phyloP scores from a whole-genome alignment of 1,139 yeast species.

The Wickerhamomyces sp. region DNA sequence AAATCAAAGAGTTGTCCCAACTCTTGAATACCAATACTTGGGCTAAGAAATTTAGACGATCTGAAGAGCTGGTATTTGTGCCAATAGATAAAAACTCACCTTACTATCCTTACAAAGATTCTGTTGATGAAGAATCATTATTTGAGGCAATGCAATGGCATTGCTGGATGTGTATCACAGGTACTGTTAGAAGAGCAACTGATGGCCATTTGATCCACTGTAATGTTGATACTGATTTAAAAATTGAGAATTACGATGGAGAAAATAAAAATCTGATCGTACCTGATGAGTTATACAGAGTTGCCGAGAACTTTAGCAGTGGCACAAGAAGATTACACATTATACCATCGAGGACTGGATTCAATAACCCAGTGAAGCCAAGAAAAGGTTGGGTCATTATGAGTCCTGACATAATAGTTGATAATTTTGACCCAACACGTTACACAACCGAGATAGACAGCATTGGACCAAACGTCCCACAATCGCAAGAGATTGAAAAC shows the following conservation, averaged over 20 bases:
- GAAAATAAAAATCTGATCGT: conserved; percentile 38
- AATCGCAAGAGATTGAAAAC: conserved; percentile 66
- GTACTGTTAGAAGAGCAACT: conserved; percentile 81
- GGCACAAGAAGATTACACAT: conserved; percentile 81
- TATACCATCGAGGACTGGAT: conserved; percentile 66
- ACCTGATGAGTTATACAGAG: conserved; percentile 72
- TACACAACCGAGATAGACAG: conserved; percentile 40
- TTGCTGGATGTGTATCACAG: conserved; percentile 96
- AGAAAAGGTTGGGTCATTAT: conserved; percentile 91
- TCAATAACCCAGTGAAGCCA: conserved; percentile 56
- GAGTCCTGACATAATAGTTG: conserved; percentile 75
- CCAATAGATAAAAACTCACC: conserved; percentile 58
- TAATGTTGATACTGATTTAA: conserved; percentile 85
- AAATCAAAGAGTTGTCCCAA: conserved; percentile 58
- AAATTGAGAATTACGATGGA: conserved; percentile 43
- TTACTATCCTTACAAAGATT: conserved; percentile 49
- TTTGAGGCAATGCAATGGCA: conserved; percentile 74
- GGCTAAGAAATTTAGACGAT: conserved; percentile 77
- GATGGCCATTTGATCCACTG: conserved; percentile 87
- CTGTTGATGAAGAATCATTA: conserved; percentile 37
- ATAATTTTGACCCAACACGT: conserved; percentile 55
- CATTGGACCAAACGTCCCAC: conserved; percentile 54
- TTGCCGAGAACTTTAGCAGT: conserved; percentile 87
- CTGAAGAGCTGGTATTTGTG: conserved; percentile 78
- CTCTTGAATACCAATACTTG: conserved; percentile 53